Evolutionary conservation across 495 filamentous ascomycete species (phyloP), one percentile per base, ranked within the genome.

Genomic region (Parachaetomium inaequale): DNA sequence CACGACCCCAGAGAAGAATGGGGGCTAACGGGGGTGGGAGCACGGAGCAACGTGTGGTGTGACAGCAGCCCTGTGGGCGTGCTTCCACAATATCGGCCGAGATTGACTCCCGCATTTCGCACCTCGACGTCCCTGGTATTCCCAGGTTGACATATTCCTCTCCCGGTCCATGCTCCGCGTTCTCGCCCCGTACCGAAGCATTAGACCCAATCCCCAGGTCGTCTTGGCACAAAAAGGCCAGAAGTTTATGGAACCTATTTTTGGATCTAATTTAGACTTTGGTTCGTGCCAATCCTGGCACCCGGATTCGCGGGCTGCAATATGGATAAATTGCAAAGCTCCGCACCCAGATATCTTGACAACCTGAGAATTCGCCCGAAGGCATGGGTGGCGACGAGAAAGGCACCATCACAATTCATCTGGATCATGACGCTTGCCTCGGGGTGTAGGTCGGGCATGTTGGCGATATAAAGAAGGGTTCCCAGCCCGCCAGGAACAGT

Each of bases 221-320:
- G 29, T 40, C 49, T 53, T 60, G 58, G 58, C 61, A 32, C 2
- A 11, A 8, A 51, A 51, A 26, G 7, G 54, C 31, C 61, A 49
- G 12, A 50, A 11, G 38, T 56, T 29, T 40, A 15, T 42, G 52
- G 60, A 15, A 36, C 34, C 61, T 63, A 63, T 63, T 63, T 63
- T 63, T 63, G 61, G 61, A 15, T 59, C 23, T 58, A 57, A 63
- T 50, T 43, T 57, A 58, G 46, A 57, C 7, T 46, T 23, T 36
- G 28, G 42, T 17, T 42, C 60, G 58, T 70, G 59, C 70, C 70
- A 73, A 70, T 79, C 74, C 70, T 71, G 70, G 69, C 72, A 65
- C 42, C 69, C 76, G 59, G 67, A 68, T 68, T 71, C 60, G 58
- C 64, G 61, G 69, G 61, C 54, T 54, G 55, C 69, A 73, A 71